Evolutionary conservation across 768 basidiomycete species (phyloP), one percentile per base, ranked within the genome.

Genomic region (Calocybe indica): DNA sequence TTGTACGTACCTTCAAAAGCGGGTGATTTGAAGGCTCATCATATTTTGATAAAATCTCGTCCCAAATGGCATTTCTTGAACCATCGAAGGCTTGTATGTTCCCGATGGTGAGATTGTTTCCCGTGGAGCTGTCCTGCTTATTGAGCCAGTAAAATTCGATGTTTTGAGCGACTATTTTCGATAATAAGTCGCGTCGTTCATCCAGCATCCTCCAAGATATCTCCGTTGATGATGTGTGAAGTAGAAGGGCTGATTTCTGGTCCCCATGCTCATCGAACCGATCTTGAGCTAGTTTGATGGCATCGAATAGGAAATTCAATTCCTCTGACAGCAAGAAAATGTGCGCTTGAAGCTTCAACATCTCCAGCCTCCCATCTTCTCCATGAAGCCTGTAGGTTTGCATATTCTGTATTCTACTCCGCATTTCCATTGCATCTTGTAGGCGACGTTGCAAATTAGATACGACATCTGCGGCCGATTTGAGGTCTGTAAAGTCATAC

Each of bases 141-240:
- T 79, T 88, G 37, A 91, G 70, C 87, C 90, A 92, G 36, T 80
- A 80, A 62, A 87, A 93, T 52, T 87, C 72, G 54, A 85, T 86
- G 45, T 80, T 75, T 43, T 82, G 78, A 39, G 94, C 77, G n/a
- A 85, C 85, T 38, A 96, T 74, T 66, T 96, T 95, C 35, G 90
- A 83, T 1, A 95, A 73, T 38, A 94, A 71, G 37, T 84, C 80
- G 41, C 76, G 70, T 36, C 78, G 68, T 39, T 84, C 78, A 57
- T 85, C 86, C 11, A 95, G 67, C 90, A 97, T 93, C 50, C 76
- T 77, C 92, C 93, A 98, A 0, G 88, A 91, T 40, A 98, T 84
- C 62, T 92, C 88, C 5, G 82, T 79, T 0, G 91, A 91, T 5
- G 82, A 83, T 1, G 91, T 85, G 50, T 88, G 84, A 30, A 95